Conservation (phyloP, 345 rosid species). For the Eucalyptus fibrosa region DNA sequence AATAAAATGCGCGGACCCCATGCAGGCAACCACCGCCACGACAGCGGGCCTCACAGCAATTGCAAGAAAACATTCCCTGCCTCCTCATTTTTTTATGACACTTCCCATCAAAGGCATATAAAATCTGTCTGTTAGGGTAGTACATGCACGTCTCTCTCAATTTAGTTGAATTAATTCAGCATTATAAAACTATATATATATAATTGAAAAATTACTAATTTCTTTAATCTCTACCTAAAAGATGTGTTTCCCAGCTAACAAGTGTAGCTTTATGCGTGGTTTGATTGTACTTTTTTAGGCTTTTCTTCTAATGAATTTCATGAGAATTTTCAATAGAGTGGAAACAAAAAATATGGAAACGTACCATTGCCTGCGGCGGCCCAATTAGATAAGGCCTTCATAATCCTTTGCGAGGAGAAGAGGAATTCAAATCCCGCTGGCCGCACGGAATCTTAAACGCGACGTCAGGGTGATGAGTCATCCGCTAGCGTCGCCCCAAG, state of each 20-base stretch:
- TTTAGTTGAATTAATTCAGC: background rate
- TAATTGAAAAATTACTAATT: background rate
- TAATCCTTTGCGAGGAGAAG: too few relatives aligned
- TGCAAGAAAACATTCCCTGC: background rate
- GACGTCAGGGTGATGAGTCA: too few relatives aligned
- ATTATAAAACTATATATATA: too few relatives aligned
- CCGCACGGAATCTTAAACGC: too few relatives aligned
- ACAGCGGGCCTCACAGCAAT: background rate
- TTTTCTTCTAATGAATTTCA: too few relatives aligned
- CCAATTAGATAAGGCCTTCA: too few relatives aligned
- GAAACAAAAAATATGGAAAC: too few relatives aligned
- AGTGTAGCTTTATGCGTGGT: background rate
- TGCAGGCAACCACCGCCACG: background rate
- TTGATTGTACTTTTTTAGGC: too few relatives aligned
- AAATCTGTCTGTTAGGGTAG: background rate
- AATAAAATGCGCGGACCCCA: background rate
- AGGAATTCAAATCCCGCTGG: too few relatives aligned
- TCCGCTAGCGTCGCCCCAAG: accelerated
- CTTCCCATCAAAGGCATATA: background rate
- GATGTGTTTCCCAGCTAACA: background rate
- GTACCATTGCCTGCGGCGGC: too few relatives aligned
- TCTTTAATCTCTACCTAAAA: background rate
- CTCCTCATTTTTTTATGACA: background rate
- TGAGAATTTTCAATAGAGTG: too few relatives aligned
- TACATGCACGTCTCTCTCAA: background rate